Conservation (phyloP, 139 green algal genomes). For the Raphidocelis subcapitata region DNA sequence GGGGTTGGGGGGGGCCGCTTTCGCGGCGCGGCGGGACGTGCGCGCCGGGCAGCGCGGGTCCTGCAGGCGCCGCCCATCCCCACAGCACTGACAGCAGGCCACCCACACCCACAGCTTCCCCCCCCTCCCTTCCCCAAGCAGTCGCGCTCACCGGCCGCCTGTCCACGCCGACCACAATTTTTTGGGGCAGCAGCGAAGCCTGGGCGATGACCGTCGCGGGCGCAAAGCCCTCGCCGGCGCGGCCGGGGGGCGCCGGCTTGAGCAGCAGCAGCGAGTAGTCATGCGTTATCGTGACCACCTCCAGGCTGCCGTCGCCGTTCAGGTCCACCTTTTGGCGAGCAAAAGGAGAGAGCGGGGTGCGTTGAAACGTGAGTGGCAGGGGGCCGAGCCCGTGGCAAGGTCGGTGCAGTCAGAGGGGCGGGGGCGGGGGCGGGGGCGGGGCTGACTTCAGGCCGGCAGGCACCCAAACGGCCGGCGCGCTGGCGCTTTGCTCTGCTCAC, state of each 20-base stretch:
- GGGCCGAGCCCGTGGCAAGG: neutral
- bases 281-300: constrained; percentile 81
- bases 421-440: too few species aligned
- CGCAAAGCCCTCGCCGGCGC: constrained; percentile 77
- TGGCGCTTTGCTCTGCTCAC: constrained; percentile 16
- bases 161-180: constrained; percentile 39
- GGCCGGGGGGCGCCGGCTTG: constrained; percentile 42
- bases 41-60: too few species aligned
- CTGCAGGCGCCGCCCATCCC: too few species aligned
- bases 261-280: constrained; percentile 65
- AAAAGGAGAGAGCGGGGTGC: neutral
- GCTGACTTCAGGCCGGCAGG: neutral
- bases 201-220: constrained; percentile 54
- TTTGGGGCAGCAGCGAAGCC: constrained; percentile 55
- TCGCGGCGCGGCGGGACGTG: too few species aligned
- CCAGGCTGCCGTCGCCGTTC: constrained; percentile 92
- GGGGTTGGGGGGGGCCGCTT: too few species aligned
- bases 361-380: neutral
- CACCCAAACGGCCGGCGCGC: neutral
- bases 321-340: constrained; percentile 73
- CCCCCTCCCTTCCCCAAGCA: too few species aligned
- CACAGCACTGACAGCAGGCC: neutral
- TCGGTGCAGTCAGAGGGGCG: too few species aligned
- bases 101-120: neutral
- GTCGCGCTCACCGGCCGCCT: constrained; percentile 32